phyloP scores from a whole-genome alignment of 768 basidiomycete species.

The Trametes punicea region DNA sequence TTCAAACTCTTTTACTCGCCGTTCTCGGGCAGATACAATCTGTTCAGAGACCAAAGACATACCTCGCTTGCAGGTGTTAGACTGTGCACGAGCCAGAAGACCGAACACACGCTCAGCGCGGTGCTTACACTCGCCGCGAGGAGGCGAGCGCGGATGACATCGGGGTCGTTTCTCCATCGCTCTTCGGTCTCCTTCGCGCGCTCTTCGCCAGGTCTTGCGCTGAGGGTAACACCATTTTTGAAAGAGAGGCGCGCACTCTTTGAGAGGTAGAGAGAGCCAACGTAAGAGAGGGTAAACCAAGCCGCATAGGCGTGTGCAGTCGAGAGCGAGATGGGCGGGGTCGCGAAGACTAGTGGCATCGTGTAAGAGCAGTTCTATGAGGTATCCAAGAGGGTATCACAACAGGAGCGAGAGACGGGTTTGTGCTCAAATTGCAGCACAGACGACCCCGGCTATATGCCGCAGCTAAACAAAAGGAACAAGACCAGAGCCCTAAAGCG shows the following conservation, averaged over 20 bases:
- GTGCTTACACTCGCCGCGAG: slow-evolving; percentile 66
- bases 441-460: too few species aligned
- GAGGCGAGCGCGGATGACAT: slow-evolving; percentile 79
- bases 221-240: slow-evolving; percentile 30
- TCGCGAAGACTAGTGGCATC: slow-evolving; percentile 20
- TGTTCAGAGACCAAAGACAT: background rate
- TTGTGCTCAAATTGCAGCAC: too few species aligned
- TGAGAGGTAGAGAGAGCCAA: slow-evolving; percentile 79
- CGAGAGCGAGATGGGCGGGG: slow-evolving; percentile 23
- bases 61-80: slow-evolving; percentile 9
- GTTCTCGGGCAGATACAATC: too few species aligned
- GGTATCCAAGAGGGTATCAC: too few species aligned
- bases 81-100: slow-evolving; percentile 43
- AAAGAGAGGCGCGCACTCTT: slow-evolving; percentile 60
- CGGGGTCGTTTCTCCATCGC: slow-evolving; percentile 77
- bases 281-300: slow-evolving; percentile 64
- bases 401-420: too few species aligned
- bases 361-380: background rate
- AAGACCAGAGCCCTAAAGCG: background rate
- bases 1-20: too few species aligned
- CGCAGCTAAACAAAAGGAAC: background rate
- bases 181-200: slow-evolving; percentile 37
- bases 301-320: slow-evolving; percentile 54
- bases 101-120: slow-evolving; percentile 47
- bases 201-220: slow-evolving; percentile 25